Base-by-base conservation (phyloP, 2,329 filamentous ascomycete genomes). In the Verticillium isaacii region DNA sequence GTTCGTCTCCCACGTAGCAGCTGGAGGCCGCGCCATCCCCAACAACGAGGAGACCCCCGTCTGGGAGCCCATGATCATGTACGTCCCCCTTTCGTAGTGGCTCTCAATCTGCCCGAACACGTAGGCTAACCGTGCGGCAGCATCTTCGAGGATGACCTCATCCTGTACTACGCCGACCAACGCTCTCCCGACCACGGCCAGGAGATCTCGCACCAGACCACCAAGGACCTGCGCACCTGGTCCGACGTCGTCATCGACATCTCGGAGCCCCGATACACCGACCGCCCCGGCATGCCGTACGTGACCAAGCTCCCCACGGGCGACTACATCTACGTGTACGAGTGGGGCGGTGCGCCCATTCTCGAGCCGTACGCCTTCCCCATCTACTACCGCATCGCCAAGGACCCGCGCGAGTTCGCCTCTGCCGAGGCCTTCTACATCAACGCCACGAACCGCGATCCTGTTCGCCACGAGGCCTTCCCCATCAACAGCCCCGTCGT, bases 101-200 rank as follows among this genome's bases (percentile, higher is more conserved):
- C 17, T 41, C n/a, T 29, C 29, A 1, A 6, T 29, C 29, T 29
- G 29, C 39, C 17, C 7, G 39, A 41, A 17, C 8, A 12, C n/a
- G 12, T 29, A 29, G 29, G 2, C 45, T 52, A 19, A 52, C 45
- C n/a, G n/a, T 12, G 19, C 9, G 45, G 19, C 45, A 52, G 45
- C 70, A 77, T 81, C 55, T 81, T 87, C 70, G 74, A 89, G 61
- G 79, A 83, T 60, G 77, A 84, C 59, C 74, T 91, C 19, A 81
- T 91, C 39, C 77, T 82, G 67, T 91, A 89, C 78, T 91, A 91
- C 76, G 87, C 88, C 1, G 89, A 91, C 72, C 89, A 91, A 70
- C 82, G 89, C 39, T 87, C 87, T 64, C 80, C 86, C 65, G 76
- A 77, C 1, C 78, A 91, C 68, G 89, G 88, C 19, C 89, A 91